Evolutionary conservation across 2,329 filamentous ascomycete species (phyloP), one percentile per base, ranked within the genome.

Genomic region (Tricladium varicosporioides): DNA sequence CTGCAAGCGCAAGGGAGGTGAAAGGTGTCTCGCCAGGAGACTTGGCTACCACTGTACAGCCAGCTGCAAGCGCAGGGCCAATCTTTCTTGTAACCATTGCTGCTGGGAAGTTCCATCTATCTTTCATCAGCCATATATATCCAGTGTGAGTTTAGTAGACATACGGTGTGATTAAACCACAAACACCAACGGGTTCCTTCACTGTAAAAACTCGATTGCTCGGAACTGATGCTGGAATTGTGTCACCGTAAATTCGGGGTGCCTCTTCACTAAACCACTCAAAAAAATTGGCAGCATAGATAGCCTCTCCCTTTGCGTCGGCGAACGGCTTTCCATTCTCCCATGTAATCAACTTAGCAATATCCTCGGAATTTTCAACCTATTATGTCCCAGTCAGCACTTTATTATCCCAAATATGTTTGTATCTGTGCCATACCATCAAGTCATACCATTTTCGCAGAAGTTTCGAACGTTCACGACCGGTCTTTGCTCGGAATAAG

Each of bases 31-130:
- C 93, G 49, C 87, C 87, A 1, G 93, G 92, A 14, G 92, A 88
- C 74, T 99, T 99, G 67, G 86, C 87, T 1, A 97, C 92, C 1
- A 96, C 89, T 0, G 93, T 96, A 76, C 93, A 97, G 57, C 94
- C 94, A n/a, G 92, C 92, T 15, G 94, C 94, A 55, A 97, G 80
- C 8, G 89, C 89, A 1, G 90, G 84, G 1, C 82, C 86, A 51
- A 86, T 79, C 72, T 89, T 89, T 58, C 86, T 76, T 5, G 85
- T 88, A 62, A 90, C 84, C 87, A 91, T 91, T 50, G 87, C 87
- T 2, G 86, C 84, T 11, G 88, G 88, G 68, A 95, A 95, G 75
- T 96, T 95, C 91, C 91, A 94, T 62, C 80, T 81, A 44, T 15
- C 22, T 5, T 2, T 47, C 18, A 13, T 52, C n/a, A 48, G 32